A percentile compares a stretch with the other conserved stretches of the same genome.
phyloP scores from a whole-genome alignment of 1,139 yeast genomes.

The Debaryomyces coudertii region DNA sequence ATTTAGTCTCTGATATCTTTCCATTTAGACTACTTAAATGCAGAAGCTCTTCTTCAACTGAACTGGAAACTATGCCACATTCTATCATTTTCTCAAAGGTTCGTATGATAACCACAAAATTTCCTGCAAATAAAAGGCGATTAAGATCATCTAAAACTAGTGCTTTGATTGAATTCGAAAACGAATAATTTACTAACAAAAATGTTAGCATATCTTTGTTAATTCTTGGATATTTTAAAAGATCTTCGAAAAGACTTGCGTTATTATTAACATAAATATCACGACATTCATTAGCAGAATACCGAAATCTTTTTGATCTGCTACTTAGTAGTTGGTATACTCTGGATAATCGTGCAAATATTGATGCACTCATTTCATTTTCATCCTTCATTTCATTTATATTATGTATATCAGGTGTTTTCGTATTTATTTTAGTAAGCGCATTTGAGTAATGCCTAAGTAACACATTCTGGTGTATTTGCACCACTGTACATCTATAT shows the following conservation, averaged over 20 bases:
- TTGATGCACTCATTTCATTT: slow-evolving; percentile 10
- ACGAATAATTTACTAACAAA: slow-evolving; percentile 18
- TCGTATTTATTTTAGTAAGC: neutral
- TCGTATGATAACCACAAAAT: slow-evolving; percentile 1
- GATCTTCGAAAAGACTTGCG: slow-evolving; percentile 23
- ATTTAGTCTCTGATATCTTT: neutral
- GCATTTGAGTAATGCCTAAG: neutral
- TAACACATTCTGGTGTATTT: neutral
- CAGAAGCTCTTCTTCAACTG: neutral
- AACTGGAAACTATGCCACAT: slow-evolving; percentile 2
- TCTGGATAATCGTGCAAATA: slow-evolving; percentile 20
- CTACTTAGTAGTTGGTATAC: slow-evolving; percentile 20
- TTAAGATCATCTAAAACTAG: slow-evolving; percentile 24
- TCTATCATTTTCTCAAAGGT: slow-evolving; percentile 6
- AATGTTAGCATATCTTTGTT: slow-evolving; percentile 22
- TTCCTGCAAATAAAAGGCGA: slow-evolving; percentile 15
- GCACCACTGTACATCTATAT: neutral
- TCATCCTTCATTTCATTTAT: slow-evolving; percentile 1
- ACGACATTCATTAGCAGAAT: slow-evolving; percentile 21
- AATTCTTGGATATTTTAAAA: slow-evolving; percentile 23
- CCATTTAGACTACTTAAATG: neutral
- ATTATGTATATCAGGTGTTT: neutral
- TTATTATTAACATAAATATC: slow-evolving; percentile 17
- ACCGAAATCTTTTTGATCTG: slow-evolving; percentile 17
- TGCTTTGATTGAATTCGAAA: slow-evolving; percentile 25